Base-by-base conservation (phyloP, 176 grass and related monocot genomes). In the Paspalum vaginatum region DNA sequence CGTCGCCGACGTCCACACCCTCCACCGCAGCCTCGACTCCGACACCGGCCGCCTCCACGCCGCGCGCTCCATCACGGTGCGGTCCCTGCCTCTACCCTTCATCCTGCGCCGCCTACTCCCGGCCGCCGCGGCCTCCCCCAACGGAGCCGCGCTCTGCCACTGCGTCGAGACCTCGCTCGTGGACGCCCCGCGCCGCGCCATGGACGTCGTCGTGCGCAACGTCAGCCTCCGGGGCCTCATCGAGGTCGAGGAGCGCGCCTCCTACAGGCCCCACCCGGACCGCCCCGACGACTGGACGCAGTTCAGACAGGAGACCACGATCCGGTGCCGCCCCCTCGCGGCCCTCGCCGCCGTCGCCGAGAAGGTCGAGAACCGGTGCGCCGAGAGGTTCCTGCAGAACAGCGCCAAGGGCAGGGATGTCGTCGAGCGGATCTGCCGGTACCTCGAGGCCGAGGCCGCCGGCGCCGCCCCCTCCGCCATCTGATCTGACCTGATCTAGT, bases 401-500 rank as follows among this genome's bases (percentile, higher is more conserved):
- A 91, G 86, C 64, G 86, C 72, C 77, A 98, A 91, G 80, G 95
- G 95, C 51, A 88, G 92, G 72, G 95, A 95, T 48, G 92, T 98
- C 82, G 88, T 98, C 61, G 95, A 98, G 86, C 88, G 86, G 85
- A 98, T 93, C 82, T 95, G 90, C 86, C 81, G 87, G 9, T 95
- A 93, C 76, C 89, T 98, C 11, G 95, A 98, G 68, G 88, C 90
- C 44, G 91, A 91, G 40, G 76, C 86, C 47, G 53, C 91, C 13
- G 68, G 78, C 16, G 80, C 84, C n/a, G 68, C 69, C 0, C 62
- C 81, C 17, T 80, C 86, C 21, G 66, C 67, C 32, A 11, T 69
- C 84, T 93, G 65, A 69, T 51, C 18, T 43, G 74, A 58, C 12
- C 71, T 59, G 75, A 20, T 24, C 46, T 62, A 64, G 70, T 87